A percentile compares a stretch with the other conserved stretches of the same genome.
Evolutionary conservation across 805 yeast species (phyloP).

Genomic region (Kregervanrija delftensis): DNA sequence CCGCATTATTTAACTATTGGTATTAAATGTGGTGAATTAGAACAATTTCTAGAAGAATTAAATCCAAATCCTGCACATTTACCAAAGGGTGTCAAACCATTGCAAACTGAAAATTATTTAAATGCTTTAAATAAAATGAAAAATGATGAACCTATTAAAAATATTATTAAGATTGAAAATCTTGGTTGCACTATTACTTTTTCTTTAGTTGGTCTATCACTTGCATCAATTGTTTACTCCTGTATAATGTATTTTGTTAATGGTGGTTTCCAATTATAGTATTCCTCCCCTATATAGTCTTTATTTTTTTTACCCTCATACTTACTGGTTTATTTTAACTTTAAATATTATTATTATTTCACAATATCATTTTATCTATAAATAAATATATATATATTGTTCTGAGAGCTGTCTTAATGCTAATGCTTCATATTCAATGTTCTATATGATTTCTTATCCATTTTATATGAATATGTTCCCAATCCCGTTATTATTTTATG

Average conservation of each 20-base stretch:
- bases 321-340: no score
- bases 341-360: no score
- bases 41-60: constrained; percentile 76
- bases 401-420: no score
- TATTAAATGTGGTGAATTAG: constrained; percentile 79
- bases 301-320: no score
- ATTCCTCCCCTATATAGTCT: no score
- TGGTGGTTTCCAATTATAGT: no score
- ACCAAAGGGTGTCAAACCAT: constrained; percentile 45
- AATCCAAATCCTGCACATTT: constrained; percentile 50
- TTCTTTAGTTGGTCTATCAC: constrained; percentile 16
- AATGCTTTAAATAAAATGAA: constrained; percentile 38
- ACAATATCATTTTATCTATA: no score
- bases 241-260: not conserved
- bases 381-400: no score
- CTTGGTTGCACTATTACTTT: constrained; percentile 10
- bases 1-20: constrained; percentile 83
- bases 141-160: constrained; percentile 24
- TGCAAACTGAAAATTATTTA: constrained; percentile 40
- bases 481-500: constrained; percentile 9
- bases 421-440: no score
- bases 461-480: constrained; percentile 8
- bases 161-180: constrained; percentile 14
- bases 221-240: constrained; percentile 12
- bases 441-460: constrained; percentile 7